phyloP scores from a whole-genome alignment of 208 protist genomes.

The Phytomonas sp. region DNA sequence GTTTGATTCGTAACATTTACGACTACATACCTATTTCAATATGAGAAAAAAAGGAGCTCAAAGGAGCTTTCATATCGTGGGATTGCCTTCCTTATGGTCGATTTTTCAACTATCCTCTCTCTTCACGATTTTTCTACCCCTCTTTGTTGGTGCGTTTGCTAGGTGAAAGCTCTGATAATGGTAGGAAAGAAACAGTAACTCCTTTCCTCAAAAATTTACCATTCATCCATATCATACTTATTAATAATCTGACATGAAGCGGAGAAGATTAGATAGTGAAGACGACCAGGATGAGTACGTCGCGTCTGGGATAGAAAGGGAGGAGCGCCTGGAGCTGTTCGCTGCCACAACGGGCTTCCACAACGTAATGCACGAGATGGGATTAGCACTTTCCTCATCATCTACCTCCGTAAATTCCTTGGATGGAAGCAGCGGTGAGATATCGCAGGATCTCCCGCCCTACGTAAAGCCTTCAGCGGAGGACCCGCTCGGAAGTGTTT shows the following conservation, averaged over 20 bases:
- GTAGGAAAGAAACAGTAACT: background rate
- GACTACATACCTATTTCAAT: background rate
- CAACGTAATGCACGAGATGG: background rate
- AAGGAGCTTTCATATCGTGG: background rate
- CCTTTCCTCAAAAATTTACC: background rate
- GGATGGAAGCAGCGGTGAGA: background rate
- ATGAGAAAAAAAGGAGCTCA: too few species aligned
- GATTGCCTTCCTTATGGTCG: background rate
- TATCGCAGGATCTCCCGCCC: background rate
- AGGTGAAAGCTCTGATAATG: background rate
- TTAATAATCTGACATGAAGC: slow-evolving; percentile 28
- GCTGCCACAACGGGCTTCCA: background rate
- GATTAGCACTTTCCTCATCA: background rate
- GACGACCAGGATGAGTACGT: slow-evolving; percentile 69
- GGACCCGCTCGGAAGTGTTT: background rate
- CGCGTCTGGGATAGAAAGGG: background rate
- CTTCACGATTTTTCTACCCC: background rate
- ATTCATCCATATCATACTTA: background rate
- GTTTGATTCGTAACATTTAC: background rate
- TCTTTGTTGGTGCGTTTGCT: background rate
- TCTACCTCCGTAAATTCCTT: background rate
- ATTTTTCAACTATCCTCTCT: background rate
- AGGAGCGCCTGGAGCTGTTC: background rate
- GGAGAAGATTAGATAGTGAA: slow-evolving; percentile 62
- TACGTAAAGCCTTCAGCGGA: background rate